Percentiles rank a stretch among this genome's conserved stretches.
These are phyloP conservation scores for Xylona heveae DNA, from an alignment of 495 filamentous ascomycete species.

Conservation along the genomic window DNA sequence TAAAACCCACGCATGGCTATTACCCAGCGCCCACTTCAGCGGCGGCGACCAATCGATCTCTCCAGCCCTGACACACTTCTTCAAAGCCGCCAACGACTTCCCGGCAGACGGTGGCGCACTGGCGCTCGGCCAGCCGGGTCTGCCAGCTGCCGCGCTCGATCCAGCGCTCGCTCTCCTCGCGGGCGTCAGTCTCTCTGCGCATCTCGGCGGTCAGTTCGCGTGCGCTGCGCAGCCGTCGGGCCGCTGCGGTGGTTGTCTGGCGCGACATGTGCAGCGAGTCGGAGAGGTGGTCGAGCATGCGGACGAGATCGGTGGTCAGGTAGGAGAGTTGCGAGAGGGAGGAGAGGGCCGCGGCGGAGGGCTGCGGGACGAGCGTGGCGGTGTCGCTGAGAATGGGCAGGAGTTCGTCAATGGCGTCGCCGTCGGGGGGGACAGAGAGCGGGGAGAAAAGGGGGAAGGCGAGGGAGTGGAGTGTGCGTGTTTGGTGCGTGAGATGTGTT, in stretches of 20 bases:
- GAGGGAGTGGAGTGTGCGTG: constrained; percentile 59
- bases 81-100: constrained; percentile 88
- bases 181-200: constrained; percentile 55
- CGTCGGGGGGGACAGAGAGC: constrained; percentile 25
- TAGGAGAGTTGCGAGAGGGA: constrained; percentile 33
- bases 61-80: constrained; percentile 50
- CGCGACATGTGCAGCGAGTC: constrained; percentile 89
- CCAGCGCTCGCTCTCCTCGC: constrained; percentile 63
- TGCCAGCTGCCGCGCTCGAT: constrained; percentile 66
- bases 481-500: constrained; percentile 68
- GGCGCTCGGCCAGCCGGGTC: constrained; percentile 44
- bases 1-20: background rate
- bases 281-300: constrained; percentile 63
- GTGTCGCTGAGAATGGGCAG: constrained; percentile 11
- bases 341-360: constrained; percentile 10
- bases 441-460: constrained; percentile 44
- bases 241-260: constrained; percentile 62
- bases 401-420: constrained; percentile 42
- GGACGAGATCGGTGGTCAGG: constrained; percentile 56
- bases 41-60: constrained; percentile 21
- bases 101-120: constrained; percentile 56
- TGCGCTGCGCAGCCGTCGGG: constrained; percentile 49
- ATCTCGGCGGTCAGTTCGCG: constrained; percentile 69
- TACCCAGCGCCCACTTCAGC: background rate
- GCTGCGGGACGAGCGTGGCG: constrained; percentile 12